Base-by-base conservation (phyloP, 1,284 basidiomycete genomes). In the Pseudozyma flocculosa region DNA sequence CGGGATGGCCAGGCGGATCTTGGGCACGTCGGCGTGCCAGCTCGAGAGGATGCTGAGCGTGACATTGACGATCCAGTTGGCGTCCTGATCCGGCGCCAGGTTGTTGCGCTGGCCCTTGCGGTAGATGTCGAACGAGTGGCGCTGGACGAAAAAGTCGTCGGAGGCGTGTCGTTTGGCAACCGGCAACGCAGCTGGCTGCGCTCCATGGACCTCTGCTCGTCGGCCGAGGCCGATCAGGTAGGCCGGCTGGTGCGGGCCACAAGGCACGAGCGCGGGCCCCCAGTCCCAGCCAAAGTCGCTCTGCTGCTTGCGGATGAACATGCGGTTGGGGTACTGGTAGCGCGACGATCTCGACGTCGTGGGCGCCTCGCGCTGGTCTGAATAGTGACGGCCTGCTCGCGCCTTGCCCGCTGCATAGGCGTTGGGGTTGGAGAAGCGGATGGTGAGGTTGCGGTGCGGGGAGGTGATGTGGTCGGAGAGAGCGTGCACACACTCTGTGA, bases 241-340 rank as follows among this genome's bases (percentile, higher is more conserved):
- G 2, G 61, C 68, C 15, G 40, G 48, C 54, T 61, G 61, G 32
- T 50, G 39, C 1, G 66, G 59, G 2, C 68, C 68, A 4, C 42
- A 34, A 18, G 68, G 62, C 8, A 64, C 40, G 26, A 61, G 41
- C 1, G 68, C 68, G 1, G 68, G 68, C 0, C 69, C 71, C 72
- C 72, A 74, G 47, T 74, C 72, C 72, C 72, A 74, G 15, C 72
- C 72, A 40, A 74, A 65, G 49, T 72, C 70, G 14, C 60, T 60
- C 53, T 70, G 68, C 42, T 62, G 61, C 45, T 72, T 73, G 32
- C 72, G 54, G n/a, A 68, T 50, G 59, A 57, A 66, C 53, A 70
- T 70, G 15, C 72, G 53, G 38, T 61, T 45, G 10, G 54, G 55
- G 41, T 68, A 73, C 43, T 64, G 63, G 48, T 70, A 73, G 38